Conservation (phyloP, 2,329 filamentous ascomycete species). For the Ophiostoma sp. region DNA sequence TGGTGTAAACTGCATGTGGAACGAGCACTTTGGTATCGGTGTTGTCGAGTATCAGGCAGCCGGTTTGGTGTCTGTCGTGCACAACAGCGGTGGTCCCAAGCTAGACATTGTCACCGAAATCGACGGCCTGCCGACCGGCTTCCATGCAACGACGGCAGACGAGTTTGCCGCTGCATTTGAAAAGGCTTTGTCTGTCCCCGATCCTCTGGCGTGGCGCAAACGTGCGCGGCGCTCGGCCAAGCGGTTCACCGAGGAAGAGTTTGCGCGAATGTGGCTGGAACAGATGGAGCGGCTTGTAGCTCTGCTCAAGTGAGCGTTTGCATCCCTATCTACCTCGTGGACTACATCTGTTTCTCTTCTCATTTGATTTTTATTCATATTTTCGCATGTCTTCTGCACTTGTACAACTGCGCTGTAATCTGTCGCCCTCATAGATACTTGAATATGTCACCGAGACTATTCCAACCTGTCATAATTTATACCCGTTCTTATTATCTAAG, state of each 20-base stretch:
- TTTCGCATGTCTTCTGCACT: too few species aligned
- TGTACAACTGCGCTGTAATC: too few species aligned
- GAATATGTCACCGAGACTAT: too few species aligned
- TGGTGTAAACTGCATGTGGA: conserved; percentile 98
- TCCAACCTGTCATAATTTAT: too few species aligned
- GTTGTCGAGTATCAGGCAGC: conserved; percentile 98
- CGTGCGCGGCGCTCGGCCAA: conserved; percentile 72
- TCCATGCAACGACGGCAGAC: conserved; percentile 70
- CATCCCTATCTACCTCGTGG: neutral
- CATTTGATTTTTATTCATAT: too few species aligned
- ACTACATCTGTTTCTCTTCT: too few species aligned
- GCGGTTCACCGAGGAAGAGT: conserved; percentile 83
- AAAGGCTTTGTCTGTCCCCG: conserved; percentile 64
- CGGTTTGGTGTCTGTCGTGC: conserved; percentile 85
- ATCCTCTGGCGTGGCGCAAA: conserved; percentile 68
- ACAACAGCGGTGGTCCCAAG: conserved; percentile 88
- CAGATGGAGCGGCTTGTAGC: conserved; percentile 68
- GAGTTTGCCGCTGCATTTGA: conserved; percentile 80
- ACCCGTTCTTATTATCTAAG: too few species aligned
- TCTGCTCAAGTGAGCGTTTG: conserved; percentile 12
- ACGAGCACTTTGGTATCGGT: conserved; percentile 97
- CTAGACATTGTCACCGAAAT: conserved; percentile 83
- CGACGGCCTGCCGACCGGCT: conserved; percentile 78
- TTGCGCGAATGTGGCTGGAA: conserved; percentile 69
- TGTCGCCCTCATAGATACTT: too few species aligned